Conservation (phyloP, 192 early-diverging fungal species). For the Mortierella alpina region DNA sequence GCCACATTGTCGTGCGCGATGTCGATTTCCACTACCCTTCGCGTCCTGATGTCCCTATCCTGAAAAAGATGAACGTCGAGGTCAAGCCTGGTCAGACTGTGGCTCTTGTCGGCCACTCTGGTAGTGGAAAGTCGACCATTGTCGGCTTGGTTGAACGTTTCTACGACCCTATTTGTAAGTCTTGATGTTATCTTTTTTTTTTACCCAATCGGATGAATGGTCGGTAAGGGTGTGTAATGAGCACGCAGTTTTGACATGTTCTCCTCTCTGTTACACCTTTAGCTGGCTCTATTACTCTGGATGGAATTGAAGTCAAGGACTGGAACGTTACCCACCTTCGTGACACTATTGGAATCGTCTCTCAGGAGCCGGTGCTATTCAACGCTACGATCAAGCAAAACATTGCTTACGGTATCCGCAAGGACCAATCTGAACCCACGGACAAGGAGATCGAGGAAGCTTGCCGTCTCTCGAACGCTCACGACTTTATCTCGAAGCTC, state of each 20-base stretch:
- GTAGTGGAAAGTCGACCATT: slow-evolving; percentile 83
- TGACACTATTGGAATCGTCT: slow-evolving; percentile 89
- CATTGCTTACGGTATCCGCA: slow-evolving; percentile 70
- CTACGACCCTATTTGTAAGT: slow-evolving; percentile 75
- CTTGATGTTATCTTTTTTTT: slow-evolving; percentile 58
- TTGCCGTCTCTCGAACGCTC: slow-evolving; percentile 76
- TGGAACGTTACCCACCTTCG: slow-evolving; percentile 89
- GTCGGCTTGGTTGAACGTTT: slow-evolving; percentile 80
- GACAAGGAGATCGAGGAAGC: slow-evolving; percentile 69
- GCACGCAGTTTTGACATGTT: background rate
- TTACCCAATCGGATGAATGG: slow-evolving; percentile 76
- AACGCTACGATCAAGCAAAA: slow-evolving; percentile 84
- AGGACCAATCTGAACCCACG: slow-evolving; percentile 61
- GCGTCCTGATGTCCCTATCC: slow-evolving; percentile 80
- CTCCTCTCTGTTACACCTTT: background rate
- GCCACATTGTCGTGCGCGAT: slow-evolving; percentile 77
- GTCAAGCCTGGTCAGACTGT: slow-evolving; percentile 83
- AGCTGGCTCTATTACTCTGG: slow-evolving; percentile 73
- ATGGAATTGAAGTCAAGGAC: slow-evolving; percentile 81
- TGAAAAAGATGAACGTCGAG: slow-evolving; percentile 79
- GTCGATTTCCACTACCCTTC: slow-evolving; percentile 89
- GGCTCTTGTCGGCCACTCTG: slow-evolving; percentile 91
- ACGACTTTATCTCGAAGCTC: slow-evolving; percentile 78
- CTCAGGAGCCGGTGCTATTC: slow-evolving; percentile 95
- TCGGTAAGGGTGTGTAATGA: background rate